These are phyloP conservation scores for Apophysomyces elegans DNA, from an alignment of 371 early-diverging fungal genomes.

Conservation along the genomic window DNA sequence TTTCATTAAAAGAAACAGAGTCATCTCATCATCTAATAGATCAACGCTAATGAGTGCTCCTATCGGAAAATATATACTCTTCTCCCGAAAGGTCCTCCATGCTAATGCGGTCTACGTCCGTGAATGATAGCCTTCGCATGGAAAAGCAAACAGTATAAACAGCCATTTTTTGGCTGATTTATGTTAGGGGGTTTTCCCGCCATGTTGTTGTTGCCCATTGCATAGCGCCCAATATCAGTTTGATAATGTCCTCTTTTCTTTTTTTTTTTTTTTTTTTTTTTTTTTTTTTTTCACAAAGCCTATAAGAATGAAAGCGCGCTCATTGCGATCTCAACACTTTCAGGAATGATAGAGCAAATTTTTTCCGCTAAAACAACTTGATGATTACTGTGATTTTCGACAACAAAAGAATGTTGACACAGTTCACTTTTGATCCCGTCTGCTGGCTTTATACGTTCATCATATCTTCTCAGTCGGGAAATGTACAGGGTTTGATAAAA, in stretches of 20 bases:
- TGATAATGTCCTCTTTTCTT: neutral
- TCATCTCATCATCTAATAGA: no score
- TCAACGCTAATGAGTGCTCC: no score
- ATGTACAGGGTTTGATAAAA: slow-evolving; percentile 3
- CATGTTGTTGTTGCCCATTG: neutral
- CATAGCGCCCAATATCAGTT: neutral
- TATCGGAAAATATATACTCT: no score
- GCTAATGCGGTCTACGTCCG: no score
- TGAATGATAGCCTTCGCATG: no score
- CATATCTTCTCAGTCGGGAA: slow-evolving; percentile 8
- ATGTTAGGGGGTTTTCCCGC: no score
- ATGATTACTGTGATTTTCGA: slow-evolving; percentile 9
- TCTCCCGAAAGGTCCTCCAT: no score
- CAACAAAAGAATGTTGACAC: slow-evolving; percentile 10
- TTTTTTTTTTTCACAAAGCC: neutral
- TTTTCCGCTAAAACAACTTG: neutral
- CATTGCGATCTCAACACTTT: slow-evolving; percentile 8
- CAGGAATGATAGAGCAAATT: slow-evolving; percentile 3
- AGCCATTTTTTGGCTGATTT: no score
- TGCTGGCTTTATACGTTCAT: slow-evolving; percentile 1
- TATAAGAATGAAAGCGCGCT: neutral
- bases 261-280: neutral
- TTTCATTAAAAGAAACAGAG: no score
- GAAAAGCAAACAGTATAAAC: neutral
- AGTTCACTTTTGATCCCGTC: slow-evolving; percentile 10